Evolutionary conservation across 805 yeast species (phyloP).

Genomic region (Candida taoyuanica): DNA sequence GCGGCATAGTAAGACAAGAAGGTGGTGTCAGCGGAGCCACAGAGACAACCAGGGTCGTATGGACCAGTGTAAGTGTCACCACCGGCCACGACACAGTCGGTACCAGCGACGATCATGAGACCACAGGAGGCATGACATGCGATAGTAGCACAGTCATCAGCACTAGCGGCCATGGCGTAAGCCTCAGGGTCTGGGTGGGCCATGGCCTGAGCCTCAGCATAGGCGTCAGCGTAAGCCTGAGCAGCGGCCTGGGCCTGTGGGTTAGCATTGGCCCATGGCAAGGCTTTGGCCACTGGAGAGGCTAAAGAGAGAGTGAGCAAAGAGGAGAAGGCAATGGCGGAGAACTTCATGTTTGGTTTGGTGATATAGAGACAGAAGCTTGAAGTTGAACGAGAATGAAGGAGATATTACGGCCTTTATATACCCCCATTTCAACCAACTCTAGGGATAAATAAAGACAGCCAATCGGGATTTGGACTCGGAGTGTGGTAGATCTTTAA

Average conservation of each 20-base stretch:
- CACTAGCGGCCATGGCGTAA: slow-evolving; percentile 25
- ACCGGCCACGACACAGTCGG: slow-evolving; percentile 19
- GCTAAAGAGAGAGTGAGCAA: background rate
- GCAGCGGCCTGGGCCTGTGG: slow-evolving; percentile 15
- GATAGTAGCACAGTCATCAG: slow-evolving; percentile 25
- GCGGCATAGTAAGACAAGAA: slow-evolving; percentile 20
- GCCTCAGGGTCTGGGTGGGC: slow-evolving; percentile 25
- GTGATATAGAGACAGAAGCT: background rate
- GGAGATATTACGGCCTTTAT: no score
- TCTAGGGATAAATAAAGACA: no score
- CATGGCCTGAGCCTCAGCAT: slow-evolving; percentile 13
- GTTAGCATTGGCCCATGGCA: slow-evolving; percentile 14
- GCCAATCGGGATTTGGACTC: no score
- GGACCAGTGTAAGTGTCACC: slow-evolving; percentile 11
- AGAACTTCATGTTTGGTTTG: background rate
- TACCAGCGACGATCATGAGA: slow-evolving; percentile 28
- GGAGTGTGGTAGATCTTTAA: no score
- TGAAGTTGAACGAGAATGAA: no score
- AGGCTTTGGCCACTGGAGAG: slow-evolving; percentile 6
- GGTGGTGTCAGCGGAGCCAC: slow-evolving; percentile 16
- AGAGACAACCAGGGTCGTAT: slow-evolving; percentile 17
- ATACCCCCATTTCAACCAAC: no score
- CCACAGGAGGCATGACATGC: slow-evolving; percentile 31
- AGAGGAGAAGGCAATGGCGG: background rate
- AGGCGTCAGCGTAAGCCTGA: slow-evolving; percentile 12